Conservation (phyloP, 306 rosid genomes). For the Glycine latifolia region DNA sequence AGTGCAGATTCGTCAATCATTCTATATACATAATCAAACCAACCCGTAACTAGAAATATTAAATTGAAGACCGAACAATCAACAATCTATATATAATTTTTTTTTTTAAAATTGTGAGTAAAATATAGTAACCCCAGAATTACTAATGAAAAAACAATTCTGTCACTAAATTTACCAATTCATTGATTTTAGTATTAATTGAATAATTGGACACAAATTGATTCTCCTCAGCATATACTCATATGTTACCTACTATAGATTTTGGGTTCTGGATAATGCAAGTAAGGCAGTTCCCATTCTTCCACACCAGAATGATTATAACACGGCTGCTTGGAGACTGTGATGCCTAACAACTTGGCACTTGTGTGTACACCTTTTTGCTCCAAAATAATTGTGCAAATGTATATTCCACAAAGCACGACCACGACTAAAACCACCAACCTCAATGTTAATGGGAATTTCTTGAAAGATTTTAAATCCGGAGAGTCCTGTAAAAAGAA, state of each 20-base stretch:
- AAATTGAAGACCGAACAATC: too few relatives aligned
- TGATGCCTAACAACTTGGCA: constrained; percentile 41
- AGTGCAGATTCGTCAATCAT: constrained; percentile 50
- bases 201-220: neutral
- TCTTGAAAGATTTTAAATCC: constrained; percentile 59
- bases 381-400: constrained; percentile 52
- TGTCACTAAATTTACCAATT: neutral
- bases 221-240: neutral
- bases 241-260: constrained; percentile 58
- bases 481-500: constrained; percentile 54
- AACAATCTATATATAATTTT: too few relatives aligned
- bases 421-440: constrained; percentile 52
- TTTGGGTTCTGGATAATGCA: constrained; percentile 70
- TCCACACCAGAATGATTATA: constrained; percentile 38
- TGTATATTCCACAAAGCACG: constrained; percentile 60
- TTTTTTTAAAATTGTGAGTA: too few relatives aligned
- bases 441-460: constrained; percentile 60
- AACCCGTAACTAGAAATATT: neutral
- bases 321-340: constrained; percentile 51
- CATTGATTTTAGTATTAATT: neutral
- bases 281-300: constrained; percentile 56
- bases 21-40: constrained; percentile 6
- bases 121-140: too few relatives aligned
- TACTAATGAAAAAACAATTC: neutral
- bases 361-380: constrained; percentile 44